Base-by-base conservation (phyloP, 306 rosid species). In the Rubus parviflorus region DNA sequence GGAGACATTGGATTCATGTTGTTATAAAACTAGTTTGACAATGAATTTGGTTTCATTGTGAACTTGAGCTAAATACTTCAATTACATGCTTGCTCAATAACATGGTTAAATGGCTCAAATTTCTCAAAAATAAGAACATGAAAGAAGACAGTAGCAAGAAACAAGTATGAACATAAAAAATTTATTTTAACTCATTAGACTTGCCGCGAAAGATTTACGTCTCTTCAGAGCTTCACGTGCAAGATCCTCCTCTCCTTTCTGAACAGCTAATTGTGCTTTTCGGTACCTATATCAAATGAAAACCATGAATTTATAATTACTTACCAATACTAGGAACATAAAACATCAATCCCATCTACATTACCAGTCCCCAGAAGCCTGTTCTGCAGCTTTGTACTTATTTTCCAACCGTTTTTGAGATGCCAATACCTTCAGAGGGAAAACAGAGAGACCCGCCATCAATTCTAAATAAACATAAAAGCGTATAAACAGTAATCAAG, bases 291-390 rank as follows among this genome's bases (percentile, higher is more conserved):
- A 68, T 75, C 79, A 75, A 41, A 79, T 71, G 63, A 37, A 64
- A 70, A 49, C 62, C 80, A 43, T 64, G 41, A 52, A 54, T 8
- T 51, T 74, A 80, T 53, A 20, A 75, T 75, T 72, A 75, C 65
- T 64, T 58, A 20, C 45, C 49, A 42, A 38, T 47, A 64, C 7
- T 23, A 63, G 72, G 65, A 77, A 74, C 75, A 20, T 35, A 75
- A 67, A 78, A 81, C 58, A 48, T 47, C 20, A 60, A 45, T 54
- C 22, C 75, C 14, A 30, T 72, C 23, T 8, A 74, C 58, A 85
- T 82, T 94, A 94, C 98, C 98, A 94, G 72, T 94, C 98, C 82
- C 90, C 97, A 65, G 98, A 91, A 82, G 97, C 98, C 86, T 90
- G 92, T 83, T 87, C 73, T 10, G 98, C 90, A 19, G 98, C 83